phyloP scores from a whole-genome alignment of 2,329 filamentous ascomycete species.

The Calonectria fujianensis region DNA sequence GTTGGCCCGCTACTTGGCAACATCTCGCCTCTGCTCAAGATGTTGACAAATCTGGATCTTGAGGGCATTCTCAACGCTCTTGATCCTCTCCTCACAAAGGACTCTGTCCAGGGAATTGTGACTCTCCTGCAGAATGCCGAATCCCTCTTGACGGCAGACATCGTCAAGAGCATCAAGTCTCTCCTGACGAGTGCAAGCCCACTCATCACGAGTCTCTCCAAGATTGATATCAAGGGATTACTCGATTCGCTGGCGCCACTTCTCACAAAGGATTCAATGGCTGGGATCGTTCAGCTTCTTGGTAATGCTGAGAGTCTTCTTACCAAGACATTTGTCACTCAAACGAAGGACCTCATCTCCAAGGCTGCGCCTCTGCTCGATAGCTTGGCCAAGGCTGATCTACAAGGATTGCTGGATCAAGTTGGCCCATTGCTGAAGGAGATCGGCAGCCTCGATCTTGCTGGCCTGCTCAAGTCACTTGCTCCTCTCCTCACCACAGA shows the following conservation, averaged over 20 bases:
- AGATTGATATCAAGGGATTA: constrained; percentile 60
- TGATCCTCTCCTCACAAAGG: background rate
- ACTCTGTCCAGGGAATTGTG: background rate
- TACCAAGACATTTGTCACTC: background rate
- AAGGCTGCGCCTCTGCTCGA: background rate
- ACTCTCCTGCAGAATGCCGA: background rate
- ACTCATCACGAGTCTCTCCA: constrained; percentile 53
- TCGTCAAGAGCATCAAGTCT: constrained; percentile 46
- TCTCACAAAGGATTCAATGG: background rate
- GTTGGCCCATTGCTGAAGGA: constrained; percentile 60
- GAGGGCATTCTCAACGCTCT: background rate
- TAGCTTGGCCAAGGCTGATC: constrained; percentile 53
- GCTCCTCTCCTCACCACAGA: constrained; percentile 55
- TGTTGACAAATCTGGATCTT: background rate
- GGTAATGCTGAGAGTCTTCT: background rate
- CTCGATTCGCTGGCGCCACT: constrained; percentile 50
- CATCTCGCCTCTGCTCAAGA: background rate
- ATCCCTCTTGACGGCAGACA: constrained; percentile 50
- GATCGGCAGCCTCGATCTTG: constrained; percentile 57
- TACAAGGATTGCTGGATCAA: constrained; percentile 58
- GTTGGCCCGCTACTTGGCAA: background rate
- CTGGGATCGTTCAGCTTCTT: background rate
- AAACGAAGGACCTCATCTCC: background rate
- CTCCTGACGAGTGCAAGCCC: constrained; percentile 26
- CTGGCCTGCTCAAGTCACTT: constrained; percentile 54